These are phyloP conservation scores for Colletotrichum musicola DNA, from an alignment of 2,329 filamentous ascomycete species.

Conservation along the genomic window DNA sequence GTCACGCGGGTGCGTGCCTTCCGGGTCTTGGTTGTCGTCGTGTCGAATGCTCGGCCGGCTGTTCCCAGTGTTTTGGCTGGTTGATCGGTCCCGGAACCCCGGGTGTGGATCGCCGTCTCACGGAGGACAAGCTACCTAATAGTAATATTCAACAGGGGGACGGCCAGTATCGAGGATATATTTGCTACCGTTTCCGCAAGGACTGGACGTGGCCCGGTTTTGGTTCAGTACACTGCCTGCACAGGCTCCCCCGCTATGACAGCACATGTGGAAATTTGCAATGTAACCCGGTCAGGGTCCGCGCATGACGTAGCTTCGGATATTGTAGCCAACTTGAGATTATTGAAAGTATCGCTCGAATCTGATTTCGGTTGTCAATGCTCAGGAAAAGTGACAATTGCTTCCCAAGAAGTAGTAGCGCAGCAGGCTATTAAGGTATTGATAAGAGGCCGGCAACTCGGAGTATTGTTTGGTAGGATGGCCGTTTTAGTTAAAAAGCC, in stretches of 20 bases:
- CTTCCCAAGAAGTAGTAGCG: no score
- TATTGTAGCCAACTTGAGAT: background rate
- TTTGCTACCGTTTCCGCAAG: background rate
- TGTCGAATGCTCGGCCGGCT: slow-evolving; percentile 1
- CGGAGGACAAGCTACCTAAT: background rate
- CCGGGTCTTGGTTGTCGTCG: slow-evolving; percentile 2
- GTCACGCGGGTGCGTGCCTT: background rate
- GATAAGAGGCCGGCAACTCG: no score
- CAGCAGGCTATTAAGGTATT: no score
- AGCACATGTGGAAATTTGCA: slow-evolving; percentile 31
- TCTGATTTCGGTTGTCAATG: background rate
- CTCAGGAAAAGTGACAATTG: background rate
- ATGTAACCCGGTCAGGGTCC: slow-evolving; percentile 27
- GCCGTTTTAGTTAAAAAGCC: no score
- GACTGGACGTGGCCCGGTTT: background rate
- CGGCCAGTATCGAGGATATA: no score
- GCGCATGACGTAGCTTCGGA: slow-evolving; percentile 22
- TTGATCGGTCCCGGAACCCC: background rate
- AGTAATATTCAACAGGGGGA: no score
- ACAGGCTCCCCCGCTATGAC: slow-evolving; percentile 32
- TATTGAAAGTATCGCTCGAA: slow-evolving; percentile 6
- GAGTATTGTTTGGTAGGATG: no score
- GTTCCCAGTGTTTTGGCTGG: background rate
- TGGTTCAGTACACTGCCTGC: background rate
- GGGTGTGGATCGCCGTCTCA: slow-evolving; percentile 1